Evolutionary conservation across 768 basidiomycete species (phyloP), one percentile per base, ranked within the genome.

Genomic region (Termitomyces sp.): DNA sequence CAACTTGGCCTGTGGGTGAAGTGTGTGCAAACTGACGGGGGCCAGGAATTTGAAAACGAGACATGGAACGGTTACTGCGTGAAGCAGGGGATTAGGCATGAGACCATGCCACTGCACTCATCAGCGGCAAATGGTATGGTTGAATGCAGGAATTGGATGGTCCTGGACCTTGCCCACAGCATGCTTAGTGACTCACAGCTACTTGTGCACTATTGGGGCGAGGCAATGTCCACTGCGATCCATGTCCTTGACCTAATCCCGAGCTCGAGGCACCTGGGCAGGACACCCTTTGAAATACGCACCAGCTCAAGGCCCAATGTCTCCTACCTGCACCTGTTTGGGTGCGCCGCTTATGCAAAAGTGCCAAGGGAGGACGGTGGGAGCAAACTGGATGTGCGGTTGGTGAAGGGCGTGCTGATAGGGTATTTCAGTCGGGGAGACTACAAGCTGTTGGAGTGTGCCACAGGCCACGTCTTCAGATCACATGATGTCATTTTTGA

Each of bases 381-480:
- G 1, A 41, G 39, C 18, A 41, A 41, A 10, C n/a, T 41, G 0
- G n/a, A 41, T n/a, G 18, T 3, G 0, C 4, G 39, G 2, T 41
- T n/a, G 4, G n/a, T 41, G 0, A 41, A 41, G n/a, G 5, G 1
- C 0, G 39, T 41, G 5, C 7, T 41, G 4, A 4, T 41, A 0
- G 39, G n/a, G 3, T 41, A 41, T 3, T 41, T 41, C 9, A 3
- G 39, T 1, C 9, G 4, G 8, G 39, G n/a, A 1, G n/a, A 41
- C 39, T 41, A 41, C 6, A 41, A 61, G 28, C 22, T 72, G 0
- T 56, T 61, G 13, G 13, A 44, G 7, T 22, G 42, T 9, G 2
- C 1, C 2, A 44, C n/a, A 12, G 42, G 20, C 9, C 4, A 8
- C 8, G n/a, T 44, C 0, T 44, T 44, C 22, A 2, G 10, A 3